A percentile compares a stretch with the other conserved stretches of the same genome.
Evolutionary conservation across 345 rosid genomes (phyloP).

Genomic region (Salix suchowensis): DNA sequence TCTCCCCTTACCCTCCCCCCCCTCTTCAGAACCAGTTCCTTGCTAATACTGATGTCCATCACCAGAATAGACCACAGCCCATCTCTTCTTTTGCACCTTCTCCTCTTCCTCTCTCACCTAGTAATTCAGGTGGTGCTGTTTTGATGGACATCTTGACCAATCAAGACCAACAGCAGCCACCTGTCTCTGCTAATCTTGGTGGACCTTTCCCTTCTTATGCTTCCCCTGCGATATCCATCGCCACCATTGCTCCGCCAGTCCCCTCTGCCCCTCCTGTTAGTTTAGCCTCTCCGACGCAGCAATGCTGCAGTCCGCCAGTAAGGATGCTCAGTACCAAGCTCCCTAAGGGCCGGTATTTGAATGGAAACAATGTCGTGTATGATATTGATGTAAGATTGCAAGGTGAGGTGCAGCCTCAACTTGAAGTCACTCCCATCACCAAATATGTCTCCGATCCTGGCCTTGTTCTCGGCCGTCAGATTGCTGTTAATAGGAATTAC

Average conservation of each 20-base stretch:
- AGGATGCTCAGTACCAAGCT: slow-evolving; percentile 48
- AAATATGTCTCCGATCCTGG: slow-evolving; percentile 83
- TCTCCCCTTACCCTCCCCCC: slow-evolving; percentile 22
- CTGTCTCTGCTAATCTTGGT: slow-evolving; percentile 13
- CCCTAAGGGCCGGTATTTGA: slow-evolving; percentile 60
- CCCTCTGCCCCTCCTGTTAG: slow-evolving; percentile 27
- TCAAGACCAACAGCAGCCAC: slow-evolving; percentile 22
- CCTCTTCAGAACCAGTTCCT: slow-evolving; percentile 30
- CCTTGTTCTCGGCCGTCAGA: slow-evolving; percentile 73
- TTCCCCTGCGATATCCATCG: not conserved
- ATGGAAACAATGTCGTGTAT: slow-evolving; percentile 48
- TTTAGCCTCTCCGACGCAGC: slow-evolving; percentile 28
- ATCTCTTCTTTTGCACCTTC: slow-evolving; percentile 17
- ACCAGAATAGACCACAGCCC: slow-evolving; percentile 12
- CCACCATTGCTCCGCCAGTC: slow-evolving; percentile 8
- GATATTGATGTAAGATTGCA: slow-evolving; percentile 59
- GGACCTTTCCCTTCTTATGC: slow-evolving; percentile 14
- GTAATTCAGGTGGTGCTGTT: slow-evolving; percentile 11
- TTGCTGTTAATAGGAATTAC: slow-evolving; percentile 71
- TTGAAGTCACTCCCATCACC: slow-evolving; percentile 89
- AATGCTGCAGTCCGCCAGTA: slow-evolving; percentile 19
- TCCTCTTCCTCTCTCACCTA: slow-evolving; percentile 6
- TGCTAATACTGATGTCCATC: slow-evolving; percentile 14
- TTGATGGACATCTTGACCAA: slow-evolving; percentile 25
- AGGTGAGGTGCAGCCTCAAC: slow-evolving; percentile 76